These are phyloP conservation scores for Magnolia officinalis DNA, from an alignment of 164 flowering plant genomes.

Conservation along the genomic window DNA sequence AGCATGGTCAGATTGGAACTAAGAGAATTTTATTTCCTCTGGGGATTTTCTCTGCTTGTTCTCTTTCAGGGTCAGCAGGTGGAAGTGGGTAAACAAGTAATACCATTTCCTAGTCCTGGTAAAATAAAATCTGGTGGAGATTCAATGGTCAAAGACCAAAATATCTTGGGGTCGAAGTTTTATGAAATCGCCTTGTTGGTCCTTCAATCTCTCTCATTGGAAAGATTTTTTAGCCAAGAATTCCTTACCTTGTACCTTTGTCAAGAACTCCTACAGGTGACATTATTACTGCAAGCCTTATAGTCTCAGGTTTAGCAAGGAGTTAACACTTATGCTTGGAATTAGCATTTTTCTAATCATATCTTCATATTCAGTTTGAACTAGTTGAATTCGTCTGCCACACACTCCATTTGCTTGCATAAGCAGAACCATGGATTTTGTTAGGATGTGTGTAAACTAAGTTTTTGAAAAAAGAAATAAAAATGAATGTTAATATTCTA, in stretches of 20 bases:
- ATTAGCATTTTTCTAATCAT: neutral
- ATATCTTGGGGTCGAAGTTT: constrained; percentile 28
- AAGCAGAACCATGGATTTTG: too few relatives aligned
- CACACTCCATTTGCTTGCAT: too few relatives aligned
- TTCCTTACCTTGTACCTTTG: constrained; percentile 55
- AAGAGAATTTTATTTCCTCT: constrained; percentile 66
- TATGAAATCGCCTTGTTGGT: constrained; percentile 61
- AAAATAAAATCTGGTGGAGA: constrained; percentile 35
- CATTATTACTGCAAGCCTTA: neutral
- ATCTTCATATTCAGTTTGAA: neutral
- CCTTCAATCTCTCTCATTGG: constrained; percentile 56
- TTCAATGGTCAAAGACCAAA: constrained; percentile 32
- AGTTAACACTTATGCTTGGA: neutral
- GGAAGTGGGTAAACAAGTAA: constrained; percentile 17
- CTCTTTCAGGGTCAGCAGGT: constrained; percentile 61
- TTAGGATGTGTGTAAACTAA: too few relatives aligned
- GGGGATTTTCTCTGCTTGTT: constrained; percentile 79
- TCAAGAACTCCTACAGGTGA: constrained; percentile 78
- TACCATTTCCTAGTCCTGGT: constrained; percentile 25
- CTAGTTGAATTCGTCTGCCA: neutral
- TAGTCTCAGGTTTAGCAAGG: neutral
- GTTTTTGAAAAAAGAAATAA: too few relatives aligned
- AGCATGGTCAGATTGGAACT: constrained; percentile 67
- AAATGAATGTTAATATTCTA: too few relatives aligned
- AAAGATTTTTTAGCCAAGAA: constrained; percentile 49